Evolutionary conservation across 768 basidiomycete genomes (phyloP).

Genomic region (Steccherinum ochraceum): DNA sequence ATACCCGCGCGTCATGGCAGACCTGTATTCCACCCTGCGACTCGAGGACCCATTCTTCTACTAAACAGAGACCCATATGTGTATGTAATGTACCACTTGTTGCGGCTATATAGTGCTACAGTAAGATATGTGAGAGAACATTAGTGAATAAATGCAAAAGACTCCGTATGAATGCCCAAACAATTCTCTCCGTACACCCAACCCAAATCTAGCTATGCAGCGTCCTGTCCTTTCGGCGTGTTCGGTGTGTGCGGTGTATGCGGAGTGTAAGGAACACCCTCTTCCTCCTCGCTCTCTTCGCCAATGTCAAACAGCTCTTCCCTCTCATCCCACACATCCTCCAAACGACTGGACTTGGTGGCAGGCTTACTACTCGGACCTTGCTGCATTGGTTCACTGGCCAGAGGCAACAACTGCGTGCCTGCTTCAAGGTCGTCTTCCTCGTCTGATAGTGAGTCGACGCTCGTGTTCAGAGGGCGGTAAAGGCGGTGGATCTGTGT

Average conservation of each 20-base stretch:
- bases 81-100: no score
- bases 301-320: conserved; percentile 72
- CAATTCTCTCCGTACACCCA: no score
- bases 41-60: no score
- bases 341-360: conserved; percentile 32
- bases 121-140: not conserved
- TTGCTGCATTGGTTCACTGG: conserved; percentile 14
- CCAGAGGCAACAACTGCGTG: conserved; percentile 58
- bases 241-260: not conserved
- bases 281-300: conserved; percentile 54
- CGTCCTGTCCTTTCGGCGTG: not conserved
- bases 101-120: not conserved
- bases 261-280: no score
- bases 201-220: not conserved
- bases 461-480: conserved; percentile 54
- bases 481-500: conserved; percentile 71
- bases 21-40: no score
- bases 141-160: not conserved
- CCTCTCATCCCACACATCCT: conserved; percentile 71
- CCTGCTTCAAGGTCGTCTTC: conserved; percentile 47
- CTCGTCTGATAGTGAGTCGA: conserved; percentile 27
- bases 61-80: no score
- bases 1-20: not conserved
- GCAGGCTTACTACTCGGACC: conserved; percentile 9
- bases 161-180: not conserved